Percentiles rank a stretch among this genome's conserved stretches.
Evolutionary conservation across 352 stramenopile species (phyloP).

Genomic region (Globisporangium apiculatum): DNA sequence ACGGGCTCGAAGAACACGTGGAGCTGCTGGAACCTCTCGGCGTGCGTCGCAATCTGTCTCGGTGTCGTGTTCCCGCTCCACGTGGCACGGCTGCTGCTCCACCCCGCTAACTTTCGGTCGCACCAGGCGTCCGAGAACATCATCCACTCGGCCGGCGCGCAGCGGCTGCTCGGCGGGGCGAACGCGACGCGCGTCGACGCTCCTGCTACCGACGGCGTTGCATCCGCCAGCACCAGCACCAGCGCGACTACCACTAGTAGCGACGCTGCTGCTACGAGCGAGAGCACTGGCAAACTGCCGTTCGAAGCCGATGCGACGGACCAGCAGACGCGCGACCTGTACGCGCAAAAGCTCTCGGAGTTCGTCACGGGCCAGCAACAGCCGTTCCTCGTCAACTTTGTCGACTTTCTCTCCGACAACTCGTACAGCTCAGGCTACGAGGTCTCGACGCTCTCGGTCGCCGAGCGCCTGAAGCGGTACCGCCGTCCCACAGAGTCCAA

Average conservation of each 20-base stretch:
- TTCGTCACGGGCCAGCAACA: constrained; percentile 67
- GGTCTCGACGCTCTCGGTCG: constrained; percentile 52
- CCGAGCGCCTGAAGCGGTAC: constrained; percentile 53
- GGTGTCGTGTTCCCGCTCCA: constrained; percentile 74
- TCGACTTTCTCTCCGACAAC: constrained; percentile 66
- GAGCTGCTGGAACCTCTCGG: constrained; percentile 85
- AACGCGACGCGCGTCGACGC: not conserved
- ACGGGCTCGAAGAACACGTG: constrained; percentile 85
- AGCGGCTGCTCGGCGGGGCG: constrained; percentile 28
- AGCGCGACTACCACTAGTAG: not conserved
- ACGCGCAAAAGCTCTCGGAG: constrained; percentile 42
- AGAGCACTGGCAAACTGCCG: constrained; percentile 7
- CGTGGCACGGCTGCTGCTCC: constrained; percentile 61
- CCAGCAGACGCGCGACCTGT: constrained; percentile 43
- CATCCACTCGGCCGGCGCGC: constrained; percentile 64
- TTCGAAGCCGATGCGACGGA: constrained; percentile 18
- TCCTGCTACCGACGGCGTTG: not conserved
- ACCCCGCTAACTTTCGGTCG: constrained; percentile 78
- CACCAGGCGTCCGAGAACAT: constrained; percentile 85
- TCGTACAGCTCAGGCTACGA: constrained; percentile 76
- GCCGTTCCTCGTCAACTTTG: constrained; percentile 77
- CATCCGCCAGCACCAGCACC: not conserved
- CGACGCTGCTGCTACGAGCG: not conserved
- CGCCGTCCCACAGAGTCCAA: constrained; percentile 20
- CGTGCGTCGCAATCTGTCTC: constrained; percentile 72